Evolutionary conservation across 1,284 basidiomycete species (phyloP).

Genomic region (Tausonia pullulans): DNA sequence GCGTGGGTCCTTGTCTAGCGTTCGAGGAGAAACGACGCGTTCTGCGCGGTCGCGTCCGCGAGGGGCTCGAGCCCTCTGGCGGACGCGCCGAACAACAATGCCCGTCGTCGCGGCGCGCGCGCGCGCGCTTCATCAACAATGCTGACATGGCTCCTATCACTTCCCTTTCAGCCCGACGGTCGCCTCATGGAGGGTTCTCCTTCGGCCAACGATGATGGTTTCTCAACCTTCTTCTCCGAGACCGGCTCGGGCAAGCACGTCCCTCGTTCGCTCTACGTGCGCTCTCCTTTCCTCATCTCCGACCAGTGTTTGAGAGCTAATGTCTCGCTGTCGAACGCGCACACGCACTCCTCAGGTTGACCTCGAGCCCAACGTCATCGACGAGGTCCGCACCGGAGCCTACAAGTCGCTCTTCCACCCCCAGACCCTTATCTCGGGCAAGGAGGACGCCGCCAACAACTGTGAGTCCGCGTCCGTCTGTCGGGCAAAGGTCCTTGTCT

Average conservation of each 20-base stretch:
- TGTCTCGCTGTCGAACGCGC: constrained; percentile 21
- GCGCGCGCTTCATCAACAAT: neutral
- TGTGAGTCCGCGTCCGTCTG: constrained; percentile 46
- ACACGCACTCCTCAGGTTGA: constrained; percentile 44
- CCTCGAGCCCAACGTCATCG: constrained; percentile 90
- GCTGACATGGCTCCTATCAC: neutral
- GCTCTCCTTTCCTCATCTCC: constrained; percentile 20
- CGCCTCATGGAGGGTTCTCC: constrained; percentile 66
- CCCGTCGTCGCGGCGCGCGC: neutral
- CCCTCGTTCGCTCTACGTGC: constrained; percentile 85
- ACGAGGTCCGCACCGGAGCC: constrained; percentile 88
- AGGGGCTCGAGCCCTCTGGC: too few relatives aligned
- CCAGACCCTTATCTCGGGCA: constrained; percentile 96
- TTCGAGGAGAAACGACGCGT: constrained; percentile 4
- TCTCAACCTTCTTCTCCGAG: constrained; percentile 63
- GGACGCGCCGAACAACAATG: neutral
- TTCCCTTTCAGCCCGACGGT: constrained; percentile 64
- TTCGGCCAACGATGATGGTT: constrained; percentile 71
- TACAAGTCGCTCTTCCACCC: constrained; percentile 97
- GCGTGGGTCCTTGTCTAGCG: constrained; percentile 46
- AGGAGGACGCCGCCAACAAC: constrained; percentile 99
- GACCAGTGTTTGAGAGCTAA: neutral
- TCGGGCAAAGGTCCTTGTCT: neutral
- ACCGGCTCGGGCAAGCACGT: constrained; percentile 87
- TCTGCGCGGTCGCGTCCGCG: neutral